These are phyloP conservation scores for Asterochloris erici DNA, from an alignment of 139 green algal species.

Conservation along the genomic window DNA sequence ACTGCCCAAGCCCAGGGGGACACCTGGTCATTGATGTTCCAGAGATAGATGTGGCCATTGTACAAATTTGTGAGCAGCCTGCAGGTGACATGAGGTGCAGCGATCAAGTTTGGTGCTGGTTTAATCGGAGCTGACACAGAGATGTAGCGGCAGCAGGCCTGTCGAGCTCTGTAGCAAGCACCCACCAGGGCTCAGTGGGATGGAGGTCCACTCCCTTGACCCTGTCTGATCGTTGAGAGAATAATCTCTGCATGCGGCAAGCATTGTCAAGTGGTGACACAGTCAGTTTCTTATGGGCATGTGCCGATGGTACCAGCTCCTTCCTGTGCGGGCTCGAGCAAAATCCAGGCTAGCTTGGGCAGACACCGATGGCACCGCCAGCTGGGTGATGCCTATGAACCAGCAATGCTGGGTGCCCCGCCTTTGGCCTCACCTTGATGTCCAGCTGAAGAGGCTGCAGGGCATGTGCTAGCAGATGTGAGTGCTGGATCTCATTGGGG, in stretches of 20 bases:
- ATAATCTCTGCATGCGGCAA: conserved; percentile 62
- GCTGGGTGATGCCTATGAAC: not conserved
- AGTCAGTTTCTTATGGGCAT: too few species aligned
- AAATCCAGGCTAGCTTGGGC: not conserved
- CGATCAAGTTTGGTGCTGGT: not conserved
- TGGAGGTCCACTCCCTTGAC: conserved; percentile 99
- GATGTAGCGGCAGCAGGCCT: not conserved
- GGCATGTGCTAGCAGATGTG: not conserved
- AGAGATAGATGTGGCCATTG: conserved; percentile 96
- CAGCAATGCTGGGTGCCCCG: not conserved
- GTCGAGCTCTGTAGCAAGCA: not conserved
- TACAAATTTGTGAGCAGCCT: conserved; percentile 96
- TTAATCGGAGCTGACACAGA: not conserved
- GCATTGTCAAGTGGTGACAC: not conserved
- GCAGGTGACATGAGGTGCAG: conserved; percentile 1
- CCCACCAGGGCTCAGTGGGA: conserved; percentile 96
- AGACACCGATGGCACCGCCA: too few species aligned
- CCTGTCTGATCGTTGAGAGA: conserved; percentile 93
- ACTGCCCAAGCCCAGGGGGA: not conserved
- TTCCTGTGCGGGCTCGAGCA: not conserved
- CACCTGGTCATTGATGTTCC: conserved; percentile 87
- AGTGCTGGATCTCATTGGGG: not conserved
- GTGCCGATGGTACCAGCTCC: too few species aligned
- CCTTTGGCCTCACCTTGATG: conserved; percentile 72
- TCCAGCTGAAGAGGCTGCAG: conserved; percentile 83